Evolutionary conservation across 2,329 filamentous ascomycete species (phyloP), one percentile per base, ranked within the genome.

Genomic region (Leptographium wingfieldii): DNA sequence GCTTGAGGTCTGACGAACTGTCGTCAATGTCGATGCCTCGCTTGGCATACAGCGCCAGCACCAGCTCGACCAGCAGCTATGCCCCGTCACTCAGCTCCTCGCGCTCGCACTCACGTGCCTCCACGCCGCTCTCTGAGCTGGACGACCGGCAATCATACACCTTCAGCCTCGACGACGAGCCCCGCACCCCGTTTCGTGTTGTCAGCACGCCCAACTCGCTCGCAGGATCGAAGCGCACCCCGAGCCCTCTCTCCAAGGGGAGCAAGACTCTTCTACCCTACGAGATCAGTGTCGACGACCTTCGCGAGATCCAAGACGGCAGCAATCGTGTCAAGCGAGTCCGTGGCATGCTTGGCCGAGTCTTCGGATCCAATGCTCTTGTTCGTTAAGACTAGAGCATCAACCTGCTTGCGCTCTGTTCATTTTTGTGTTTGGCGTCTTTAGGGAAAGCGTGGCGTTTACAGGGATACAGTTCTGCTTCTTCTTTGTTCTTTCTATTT

Each of bases 251-350:
- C 25, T 48, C 61, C 56, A 62, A 60, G 46, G 60, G 48, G n/a
- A 3, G 6, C 48, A 63, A 61, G 59, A 49, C 61, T 5, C 66
- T 77, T 63, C 76, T 82, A 5, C 78, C 80, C 6, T 83, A 82
- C 69, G 80, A 83, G 70, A 80, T 82, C 65, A 76, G 75, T 62
- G 67, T 72, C 40, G 79, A 82, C 31, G 76, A 82, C 61, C 74
- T 81, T 61, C 74, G 75, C 62, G 74, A 76, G 60, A 68, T 80
- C 53, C 76, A 80, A 62, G 75, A 80, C 56, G 73, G 71, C 49
- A 69, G 71, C 54, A 80, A 80, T 73, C 76, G 79, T 57, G 74
- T 74, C 27, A 71, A 70, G 61, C 73, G 75, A 57, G 73, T 74
- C 52, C 74, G 77, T 48, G 77, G 79, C 63, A 74, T 82, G 72